phyloP scores from a whole-genome alignment of 306 rosid species.

The Cucumis hystrix region DNA sequence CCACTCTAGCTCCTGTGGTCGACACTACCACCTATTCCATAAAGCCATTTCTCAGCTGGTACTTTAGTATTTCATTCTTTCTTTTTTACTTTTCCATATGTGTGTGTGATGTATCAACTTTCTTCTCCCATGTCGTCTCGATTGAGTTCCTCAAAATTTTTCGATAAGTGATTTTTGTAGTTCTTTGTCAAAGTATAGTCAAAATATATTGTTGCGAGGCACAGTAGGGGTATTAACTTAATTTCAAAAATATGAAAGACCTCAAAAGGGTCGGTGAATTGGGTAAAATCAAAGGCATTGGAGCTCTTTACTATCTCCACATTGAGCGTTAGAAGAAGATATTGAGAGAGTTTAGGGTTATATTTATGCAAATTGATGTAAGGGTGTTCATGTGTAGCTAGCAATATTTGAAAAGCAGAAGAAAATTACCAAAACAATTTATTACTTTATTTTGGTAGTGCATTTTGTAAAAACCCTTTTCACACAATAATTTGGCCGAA shows the following conservation, averaged over 20 bases:
- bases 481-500: neutral
- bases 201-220: neutral
- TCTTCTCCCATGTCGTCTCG: neutral
- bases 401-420: neutral
- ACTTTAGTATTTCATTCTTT: neutral
- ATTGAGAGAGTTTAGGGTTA: neutral
- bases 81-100: neutral
- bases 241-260: neutral
- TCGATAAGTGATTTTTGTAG: neutral
- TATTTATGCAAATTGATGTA: neutral
- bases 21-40: slow-evolving; percentile 84
- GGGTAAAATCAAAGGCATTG: neutral
- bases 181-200: neutral
- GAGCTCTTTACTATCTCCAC: neutral
- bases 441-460: neutral
- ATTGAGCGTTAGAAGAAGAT: neutral
- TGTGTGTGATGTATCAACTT: neutral
- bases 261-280: neutral
- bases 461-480: neutral
- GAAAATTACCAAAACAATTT: neutral
- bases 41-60: slow-evolving; percentile 92
- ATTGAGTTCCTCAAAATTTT: neutral
- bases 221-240: neutral
- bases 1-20: slow-evolving; percentile 36
- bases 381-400: neutral